Evolutionary conservation across 1,284 basidiomycete species (phyloP), one percentile per base, ranked within the genome.

Genomic region (Apiotrichum domesticum): DNA sequence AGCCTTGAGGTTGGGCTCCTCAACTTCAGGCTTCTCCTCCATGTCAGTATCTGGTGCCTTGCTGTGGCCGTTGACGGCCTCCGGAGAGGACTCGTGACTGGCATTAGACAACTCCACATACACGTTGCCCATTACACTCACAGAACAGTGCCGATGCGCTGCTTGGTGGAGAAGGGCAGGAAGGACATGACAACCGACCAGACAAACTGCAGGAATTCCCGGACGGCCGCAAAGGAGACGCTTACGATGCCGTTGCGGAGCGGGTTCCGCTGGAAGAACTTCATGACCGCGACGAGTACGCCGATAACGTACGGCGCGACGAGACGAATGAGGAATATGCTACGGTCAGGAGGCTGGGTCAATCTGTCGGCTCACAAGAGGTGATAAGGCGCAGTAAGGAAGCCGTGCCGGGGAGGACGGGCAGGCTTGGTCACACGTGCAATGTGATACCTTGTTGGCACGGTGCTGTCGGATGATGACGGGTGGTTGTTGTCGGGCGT

Each of bases 221-320:
- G 51, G 33, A 67, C 45, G 0, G 66, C 68, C 2, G 67, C 61
- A 13, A 67, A 42, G 52, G 50, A 35, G 15, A 63, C 35, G 2
- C 51, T 32, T 40, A 67, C 14, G 34, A 58, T 13, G 15, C 64
- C 59, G n/a, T 71, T 62, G 35, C 43, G 43, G 42, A 62, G 54
- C 15, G 68, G 62, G 61, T 70, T 65, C 15, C 62, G 60, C 41
- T 66, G 47, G 62, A 66, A 63, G 62, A 72, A 72, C 29, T 51
- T 46, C 37, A 57, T 41, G 33, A 68, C 33, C 10, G 53, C 52
- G 46, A 67, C 63, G 44, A 65, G 34, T 43, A 58, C 11, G 39
- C 62, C 41, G n/a, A 66, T 50, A 48, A 68, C n/a, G 49, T 66
- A 45, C n/a, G 55, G 53, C 13, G 54, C 46, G 32, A 61, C 42